Evolutionary conservation across 2,329 filamentous ascomycete species (phyloP).

Genomic region (Peltaster fructicola): DNA sequence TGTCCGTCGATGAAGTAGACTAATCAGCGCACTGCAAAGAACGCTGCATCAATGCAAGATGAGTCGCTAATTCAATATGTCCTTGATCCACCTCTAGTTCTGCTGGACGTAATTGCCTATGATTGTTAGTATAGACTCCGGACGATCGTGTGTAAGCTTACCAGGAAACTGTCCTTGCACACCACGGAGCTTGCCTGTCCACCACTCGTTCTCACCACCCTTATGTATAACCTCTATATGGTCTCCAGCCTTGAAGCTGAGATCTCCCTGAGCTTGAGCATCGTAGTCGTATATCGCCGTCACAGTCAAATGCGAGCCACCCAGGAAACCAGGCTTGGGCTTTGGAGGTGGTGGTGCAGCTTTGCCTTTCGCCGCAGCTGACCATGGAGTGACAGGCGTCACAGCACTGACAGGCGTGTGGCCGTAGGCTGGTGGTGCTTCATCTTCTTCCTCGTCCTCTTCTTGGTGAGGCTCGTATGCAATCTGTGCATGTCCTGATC

Average conservation of each 20-base stretch:
- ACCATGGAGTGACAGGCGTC: slow-evolving; percentile 22
- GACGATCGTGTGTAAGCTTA: slow-evolving; percentile 28
- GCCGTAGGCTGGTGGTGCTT: slow-evolving; percentile 15
- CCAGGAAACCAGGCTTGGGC: slow-evolving; percentile 54
- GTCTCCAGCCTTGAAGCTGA: slow-evolving; percentile 79
- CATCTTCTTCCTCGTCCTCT: slow-evolving; percentile 2
- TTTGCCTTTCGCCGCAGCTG: slow-evolving; percentile 29
- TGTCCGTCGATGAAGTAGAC: too few relatives aligned
- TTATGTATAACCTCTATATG: slow-evolving; percentile 71
- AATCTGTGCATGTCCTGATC: too few relatives aligned
- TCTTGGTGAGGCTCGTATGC: not conserved
- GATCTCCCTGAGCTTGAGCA: slow-evolving; percentile 81
- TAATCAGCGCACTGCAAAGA: too few relatives aligned
- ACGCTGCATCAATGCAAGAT: too few relatives aligned
- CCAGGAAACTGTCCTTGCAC: slow-evolving; percentile 88
- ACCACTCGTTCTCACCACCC: slow-evolving; percentile 87
- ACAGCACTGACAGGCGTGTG: slow-evolving; percentile 14
- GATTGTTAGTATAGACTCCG: not conserved
- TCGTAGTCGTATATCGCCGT: slow-evolving; percentile 94
- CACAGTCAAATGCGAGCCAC: slow-evolving; percentile 40
- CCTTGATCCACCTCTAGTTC: slow-evolving; percentile 15
- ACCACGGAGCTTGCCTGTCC: slow-evolving; percentile 65
- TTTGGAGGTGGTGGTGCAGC: slow-evolving; percentile 33
- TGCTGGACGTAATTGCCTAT: slow-evolving; percentile 32
- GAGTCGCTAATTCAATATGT: slow-evolving; percentile 4